phyloP scores from a whole-genome alignment of 495 filamentous ascomycete species.

The Trichoderma reesei region DNA sequence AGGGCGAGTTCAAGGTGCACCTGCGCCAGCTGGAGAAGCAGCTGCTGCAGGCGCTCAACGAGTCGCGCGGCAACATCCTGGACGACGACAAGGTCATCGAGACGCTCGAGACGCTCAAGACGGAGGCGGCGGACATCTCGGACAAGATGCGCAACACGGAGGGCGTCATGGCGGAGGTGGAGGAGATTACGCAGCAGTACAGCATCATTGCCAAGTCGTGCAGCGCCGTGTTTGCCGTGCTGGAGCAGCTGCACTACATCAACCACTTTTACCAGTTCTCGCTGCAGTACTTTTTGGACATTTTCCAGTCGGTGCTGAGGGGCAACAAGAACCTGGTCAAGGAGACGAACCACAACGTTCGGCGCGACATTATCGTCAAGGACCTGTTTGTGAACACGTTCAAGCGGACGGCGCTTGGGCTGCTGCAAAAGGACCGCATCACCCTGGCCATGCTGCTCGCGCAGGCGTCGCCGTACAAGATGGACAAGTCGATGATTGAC shows the following conservation, averaged over 20 bases:
- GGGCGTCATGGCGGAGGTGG: constrained; percentile 96
- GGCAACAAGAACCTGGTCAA: constrained; percentile 63
- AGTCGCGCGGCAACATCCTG: constrained; percentile 94
- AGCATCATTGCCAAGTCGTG: constrained; percentile 85
- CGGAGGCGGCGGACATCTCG: constrained; percentile 91
- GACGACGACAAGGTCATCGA: constrained; percentile 98
- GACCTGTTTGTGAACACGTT: constrained; percentile 87
- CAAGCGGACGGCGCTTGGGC: constrained; percentile 81
- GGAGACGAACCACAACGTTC: constrained; percentile 62
- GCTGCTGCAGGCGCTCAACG: constrained; percentile 87
- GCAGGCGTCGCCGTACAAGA: constrained; percentile 84
- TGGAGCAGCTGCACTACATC: constrained; percentile 94
- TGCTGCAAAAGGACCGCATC: constrained; percentile 88
- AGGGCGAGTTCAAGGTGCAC: constrained; percentile 97
- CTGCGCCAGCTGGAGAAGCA: constrained; percentile 93
- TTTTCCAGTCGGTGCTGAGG: constrained; percentile 87
- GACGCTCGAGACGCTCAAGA: constrained; percentile 95
- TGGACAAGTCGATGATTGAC: constrained; percentile 84
- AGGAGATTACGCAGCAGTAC: constrained; percentile 88
- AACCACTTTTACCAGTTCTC: constrained; percentile 99
- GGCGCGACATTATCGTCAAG: constrained; percentile 77
- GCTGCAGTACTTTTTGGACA: constrained; percentile 92
- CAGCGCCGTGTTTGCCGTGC: constrained; percentile 90
- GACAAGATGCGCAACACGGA: constrained; percentile 92
- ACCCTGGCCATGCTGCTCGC: constrained; percentile 94